phyloP scores from a whole-genome alignment of 768 basidiomycete species.

The Tephrocybe sp. region DNA sequence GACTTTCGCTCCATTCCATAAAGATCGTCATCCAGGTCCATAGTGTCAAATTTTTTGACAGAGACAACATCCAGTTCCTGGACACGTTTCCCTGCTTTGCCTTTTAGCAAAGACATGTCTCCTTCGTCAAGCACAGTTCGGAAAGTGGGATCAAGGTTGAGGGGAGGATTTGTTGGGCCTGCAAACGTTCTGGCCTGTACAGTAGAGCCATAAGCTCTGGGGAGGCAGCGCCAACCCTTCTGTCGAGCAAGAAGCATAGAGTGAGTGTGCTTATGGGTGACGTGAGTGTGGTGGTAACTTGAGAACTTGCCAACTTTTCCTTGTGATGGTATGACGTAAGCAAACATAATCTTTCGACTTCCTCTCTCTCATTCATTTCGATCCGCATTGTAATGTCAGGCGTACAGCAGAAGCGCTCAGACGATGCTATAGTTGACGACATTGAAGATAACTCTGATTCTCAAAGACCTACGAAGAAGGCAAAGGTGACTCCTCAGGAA shows the following conservation, averaged over 20 bases:
- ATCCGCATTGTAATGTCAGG: neutral
- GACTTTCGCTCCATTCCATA: slow-evolving; percentile 51
- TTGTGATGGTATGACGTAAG: slow-evolving; percentile 5
- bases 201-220: neutral
- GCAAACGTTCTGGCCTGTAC: slow-evolving; percentile 5
- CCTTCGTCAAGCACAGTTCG: slow-evolving; percentile 61
- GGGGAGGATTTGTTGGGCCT: slow-evolving; percentile 51
- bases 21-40: slow-evolving; percentile 29
- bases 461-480: slow-evolving; percentile 35
- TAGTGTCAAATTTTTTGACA: slow-evolving; percentile 31
- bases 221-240: neutral
- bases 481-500: slow-evolving; percentile 17
- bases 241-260: slow-evolving; percentile 18
- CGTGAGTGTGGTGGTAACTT: neutral
- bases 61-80: slow-evolving; percentile 58
- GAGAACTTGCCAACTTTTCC: neutral
- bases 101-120: slow-evolving; percentile 58
- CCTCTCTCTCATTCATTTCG: too few relatives aligned
- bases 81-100: slow-evolving; percentile 24
- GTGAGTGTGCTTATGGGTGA: neutral
- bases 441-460: slow-evolving; percentile 8
- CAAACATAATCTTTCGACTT: neutral
- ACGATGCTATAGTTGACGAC: slow-evolving; percentile 8
- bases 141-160: slow-evolving; percentile 66
- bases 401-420: slow-evolving; percentile 9